phyloP scores from a whole-genome alignment of 2,329 filamentous ascomycete genomes.

The Torrubiellomyces zombiae region DNA sequence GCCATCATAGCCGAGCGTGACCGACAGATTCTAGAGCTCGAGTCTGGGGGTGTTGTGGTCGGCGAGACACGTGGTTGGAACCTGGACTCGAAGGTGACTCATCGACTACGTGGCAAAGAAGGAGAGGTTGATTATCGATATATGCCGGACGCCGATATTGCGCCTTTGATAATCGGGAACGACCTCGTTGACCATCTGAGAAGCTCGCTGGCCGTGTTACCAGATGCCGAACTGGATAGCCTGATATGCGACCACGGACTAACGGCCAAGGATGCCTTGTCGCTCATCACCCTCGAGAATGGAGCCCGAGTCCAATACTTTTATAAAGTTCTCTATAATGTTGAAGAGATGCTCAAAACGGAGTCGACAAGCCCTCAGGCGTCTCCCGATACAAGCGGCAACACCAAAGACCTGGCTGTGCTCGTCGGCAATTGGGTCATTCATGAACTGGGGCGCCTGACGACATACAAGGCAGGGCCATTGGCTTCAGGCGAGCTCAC shows the following conservation, averaged over 20 bases:
- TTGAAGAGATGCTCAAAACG: slow-evolving; percentile 17
- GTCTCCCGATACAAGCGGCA: no score
- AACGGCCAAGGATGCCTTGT: slow-evolving; percentile 66
- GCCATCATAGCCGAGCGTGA: slow-evolving; percentile 84
- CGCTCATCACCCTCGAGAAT: slow-evolving; percentile 59
- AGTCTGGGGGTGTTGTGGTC: slow-evolving; percentile 55
- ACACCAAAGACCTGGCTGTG: slow-evolving; percentile 22
- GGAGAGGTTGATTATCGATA: slow-evolving; percentile 96
- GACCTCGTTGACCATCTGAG: slow-evolving; percentile 51
- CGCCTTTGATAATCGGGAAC: slow-evolving; percentile 56
- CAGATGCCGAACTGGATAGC: slow-evolving; percentile 51
- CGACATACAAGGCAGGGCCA: slow-evolving; percentile 28
- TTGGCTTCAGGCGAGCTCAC: slow-evolving; percentile 13
- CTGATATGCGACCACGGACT: slow-evolving; percentile 50
- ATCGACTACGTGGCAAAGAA: slow-evolving; percentile 74
- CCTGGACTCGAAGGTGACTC: slow-evolving; percentile 67
- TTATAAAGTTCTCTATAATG: slow-evolving; percentile 41
- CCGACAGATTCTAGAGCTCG: slow-evolving; percentile 67
- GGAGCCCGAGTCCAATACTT: slow-evolving; percentile 74
- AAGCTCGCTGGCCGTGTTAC: slow-evolving; percentile 48
- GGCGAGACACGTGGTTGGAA: slow-evolving; percentile 93
- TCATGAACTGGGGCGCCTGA: slow-evolving; percentile 57
- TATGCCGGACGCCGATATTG: slow-evolving; percentile 91
- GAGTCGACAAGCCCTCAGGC: slow-evolving; percentile 8
- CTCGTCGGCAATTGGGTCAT: slow-evolving; percentile 51